Evolutionary conservation across 805 yeast species (phyloP).

Genomic region (Candida peoriensis): DNA sequence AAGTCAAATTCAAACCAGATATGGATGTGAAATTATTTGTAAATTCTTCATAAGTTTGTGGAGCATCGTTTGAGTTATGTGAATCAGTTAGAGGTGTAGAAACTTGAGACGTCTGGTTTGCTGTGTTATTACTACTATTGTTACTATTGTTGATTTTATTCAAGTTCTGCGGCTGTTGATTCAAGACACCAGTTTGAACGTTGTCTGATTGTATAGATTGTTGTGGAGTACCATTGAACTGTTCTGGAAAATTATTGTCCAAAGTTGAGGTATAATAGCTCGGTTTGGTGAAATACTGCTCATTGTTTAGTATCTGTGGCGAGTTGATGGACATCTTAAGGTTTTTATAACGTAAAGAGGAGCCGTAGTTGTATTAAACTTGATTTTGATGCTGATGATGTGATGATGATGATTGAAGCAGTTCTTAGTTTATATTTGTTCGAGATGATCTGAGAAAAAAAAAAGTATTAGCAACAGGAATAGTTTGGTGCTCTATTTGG

Average conservation of each 20-base stretch:
- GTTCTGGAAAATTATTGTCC: slow-evolving; percentile 19
- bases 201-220: slow-evolving; percentile 1
- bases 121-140: slow-evolving; percentile 1
- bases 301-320: slow-evolving; percentile 14
- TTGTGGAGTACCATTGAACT: slow-evolving; percentile 5
- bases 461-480: no score
- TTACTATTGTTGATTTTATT: background rate
- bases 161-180: background rate
- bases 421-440: background rate
- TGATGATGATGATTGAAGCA: background rate
- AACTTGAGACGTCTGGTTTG: background rate
- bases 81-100: slow-evolving; percentile 1
- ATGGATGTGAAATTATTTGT: slow-evolving; percentile 18
- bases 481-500: no score
- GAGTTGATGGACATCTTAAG: slow-evolving; percentile 19
- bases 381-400: no score
- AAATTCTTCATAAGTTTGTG: slow-evolving; percentile 11
- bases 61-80: slow-evolving; percentile 1
- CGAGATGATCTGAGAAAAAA: background rate
- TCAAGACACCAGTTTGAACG: background rate
- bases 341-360: no score
- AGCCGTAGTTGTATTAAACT: no score
- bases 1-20: slow-evolving; percentile 15
- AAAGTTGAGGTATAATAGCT: slow-evolving; percentile 13
- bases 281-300: slow-evolving; percentile 15